Base-by-base conservation (phyloP, 228 moss, liverwort and hornwort species). In the Sphagnum magellanicum region DNA sequence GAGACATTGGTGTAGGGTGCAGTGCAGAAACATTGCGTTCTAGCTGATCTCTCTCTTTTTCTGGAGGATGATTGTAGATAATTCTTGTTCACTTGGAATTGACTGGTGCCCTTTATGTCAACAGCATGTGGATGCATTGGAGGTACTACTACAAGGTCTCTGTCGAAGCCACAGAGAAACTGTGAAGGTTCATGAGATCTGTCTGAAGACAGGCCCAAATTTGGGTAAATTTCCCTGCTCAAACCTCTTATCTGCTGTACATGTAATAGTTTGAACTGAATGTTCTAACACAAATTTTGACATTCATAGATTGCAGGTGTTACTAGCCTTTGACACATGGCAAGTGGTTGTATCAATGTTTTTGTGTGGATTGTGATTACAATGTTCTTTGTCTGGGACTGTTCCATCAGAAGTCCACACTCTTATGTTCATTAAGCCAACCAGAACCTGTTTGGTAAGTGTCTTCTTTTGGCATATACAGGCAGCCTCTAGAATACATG, bases 111-210 rank as follows among this genome's bases (percentile, higher is more conserved):
- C 32, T 68, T 6, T 11, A 32, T 32, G 32, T 32, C 65, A 73
- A 67, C 88, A 94, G 92, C 90, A 98, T 69, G 93, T 92, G 74
- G 90, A 82, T 81, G 98, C 92, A n/a, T 60, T 93, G 74, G 97
- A 93, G 83, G 93, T 97, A 65, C 72, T 97, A 68, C 79, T 97
- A 70, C 91, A 93, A 74, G 98, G 91, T 47, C 90, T 98, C 48
- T 98, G 91, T 71, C 92, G 98, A 59, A 90, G 94, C 46, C 78
- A 83, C 55, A 83, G 93, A 66, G 92, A 98, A 80, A 83, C 87
- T n/a, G 69, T 92, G 32, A 90, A 84, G 83, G 84, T 87, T 10
- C 92, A 98, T 73, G 98, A 98, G 68, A 84, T 92, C 47, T 92
- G 79, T 68, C 79, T 94, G 50, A 98, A 94, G 74, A 98, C 90